phyloP scores from a whole-genome alignment of 306 rosid genomes.

The Glycine latifolia region DNA sequence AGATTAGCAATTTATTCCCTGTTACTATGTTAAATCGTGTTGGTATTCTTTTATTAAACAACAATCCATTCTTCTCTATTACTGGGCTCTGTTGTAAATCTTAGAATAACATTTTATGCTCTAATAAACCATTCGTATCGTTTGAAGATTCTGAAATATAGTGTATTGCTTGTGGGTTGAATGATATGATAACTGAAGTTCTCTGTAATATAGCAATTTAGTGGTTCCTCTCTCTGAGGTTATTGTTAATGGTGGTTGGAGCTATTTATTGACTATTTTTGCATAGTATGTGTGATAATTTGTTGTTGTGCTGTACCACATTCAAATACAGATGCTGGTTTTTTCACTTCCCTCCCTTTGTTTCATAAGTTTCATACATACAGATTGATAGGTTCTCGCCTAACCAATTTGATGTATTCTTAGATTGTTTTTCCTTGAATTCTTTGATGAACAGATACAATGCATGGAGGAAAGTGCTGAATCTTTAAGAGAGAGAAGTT shows the following conservation, averaged over 20 bases:
- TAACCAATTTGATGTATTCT: conserved; percentile 35
- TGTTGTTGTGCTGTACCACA: not conserved
- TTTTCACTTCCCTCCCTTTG: conserved; percentile 5
- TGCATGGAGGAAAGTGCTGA: conserved; percentile 99
- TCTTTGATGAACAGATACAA: conserved; percentile 79
- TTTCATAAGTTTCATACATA: conserved; percentile 10
- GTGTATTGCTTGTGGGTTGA: conserved; percentile 21
- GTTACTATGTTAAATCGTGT: conserved; percentile 11
- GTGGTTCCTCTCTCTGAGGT: conserved; percentile 11
- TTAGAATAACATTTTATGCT: conserved; percentile 3
- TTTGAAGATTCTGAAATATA: conserved; percentile 25
- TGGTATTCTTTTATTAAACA: not conserved
- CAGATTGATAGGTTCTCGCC: conserved; percentile 36
- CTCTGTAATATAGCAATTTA: not conserved
- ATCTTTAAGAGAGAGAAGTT: conserved; percentile 91
- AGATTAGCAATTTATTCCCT: not conserved
- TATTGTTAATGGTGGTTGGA: not conserved
- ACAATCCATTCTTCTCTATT: conserved; percentile 6
- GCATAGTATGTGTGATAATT: conserved; percentile 18
- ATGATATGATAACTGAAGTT: not conserved
- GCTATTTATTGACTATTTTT: not conserved
- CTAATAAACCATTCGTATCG: not conserved
- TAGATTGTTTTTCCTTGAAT: conserved; percentile 33
- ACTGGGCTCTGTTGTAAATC: conserved; percentile 16
- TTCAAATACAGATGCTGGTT: conserved; percentile 27